These are phyloP conservation scores for Dothistroma septosporum DNA, from an alignment of 2,329 filamentous ascomycete genomes.

Conservation along the genomic window DNA sequence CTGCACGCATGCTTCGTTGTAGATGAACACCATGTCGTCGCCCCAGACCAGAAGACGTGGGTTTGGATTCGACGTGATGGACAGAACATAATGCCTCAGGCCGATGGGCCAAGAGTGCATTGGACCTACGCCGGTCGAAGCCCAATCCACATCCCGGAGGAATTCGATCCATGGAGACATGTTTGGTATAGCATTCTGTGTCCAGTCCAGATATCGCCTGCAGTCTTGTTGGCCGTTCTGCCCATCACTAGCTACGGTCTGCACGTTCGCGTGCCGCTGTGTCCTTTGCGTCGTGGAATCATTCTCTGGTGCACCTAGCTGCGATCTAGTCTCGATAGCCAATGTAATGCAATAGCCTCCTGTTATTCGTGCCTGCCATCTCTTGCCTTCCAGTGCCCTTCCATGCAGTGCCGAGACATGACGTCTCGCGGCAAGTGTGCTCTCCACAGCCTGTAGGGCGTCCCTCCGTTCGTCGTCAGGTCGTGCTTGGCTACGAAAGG, in stretches of 20 bases:
- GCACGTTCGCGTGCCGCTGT: no score
- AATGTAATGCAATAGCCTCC: slow-evolving; percentile 13
- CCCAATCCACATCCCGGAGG: slow-evolving; percentile 30
- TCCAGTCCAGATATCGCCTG: slow-evolving; percentile 28
- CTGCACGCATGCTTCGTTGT: slow-evolving; percentile 30
- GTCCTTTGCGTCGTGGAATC: neutral
- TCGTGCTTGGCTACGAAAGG: slow-evolving; percentile 11
- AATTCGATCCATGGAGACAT: slow-evolving; percentile 26
- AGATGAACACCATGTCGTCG: slow-evolving; percentile 30
- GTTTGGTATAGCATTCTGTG: slow-evolving; percentile 18
- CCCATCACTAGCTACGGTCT: neutral
- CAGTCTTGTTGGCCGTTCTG: neutral
- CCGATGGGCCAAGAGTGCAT: slow-evolving; percentile 28
- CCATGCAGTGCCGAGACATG: slow-evolving; percentile 11
- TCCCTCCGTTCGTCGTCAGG: slow-evolving; percentile 8
- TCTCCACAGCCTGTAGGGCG: slow-evolving; percentile 7
- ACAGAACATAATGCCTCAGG: slow-evolving; percentile 24
- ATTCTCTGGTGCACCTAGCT: neutral
- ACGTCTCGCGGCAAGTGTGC: neutral
- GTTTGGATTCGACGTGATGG: slow-evolving; percentile 31
- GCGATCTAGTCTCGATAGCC: slow-evolving; percentile 1
- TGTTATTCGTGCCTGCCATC: slow-evolving; percentile 18
- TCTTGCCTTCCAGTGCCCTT: slow-evolving; percentile 9
- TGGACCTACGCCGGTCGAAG: slow-evolving; percentile 27
- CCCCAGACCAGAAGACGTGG: slow-evolving; percentile 35